Percentiles rank a stretch among this genome's conserved stretches.
phyloP scores from a whole-genome alignment of 768 basidiomycete genomes.

The Leccinum boreale region DNA sequence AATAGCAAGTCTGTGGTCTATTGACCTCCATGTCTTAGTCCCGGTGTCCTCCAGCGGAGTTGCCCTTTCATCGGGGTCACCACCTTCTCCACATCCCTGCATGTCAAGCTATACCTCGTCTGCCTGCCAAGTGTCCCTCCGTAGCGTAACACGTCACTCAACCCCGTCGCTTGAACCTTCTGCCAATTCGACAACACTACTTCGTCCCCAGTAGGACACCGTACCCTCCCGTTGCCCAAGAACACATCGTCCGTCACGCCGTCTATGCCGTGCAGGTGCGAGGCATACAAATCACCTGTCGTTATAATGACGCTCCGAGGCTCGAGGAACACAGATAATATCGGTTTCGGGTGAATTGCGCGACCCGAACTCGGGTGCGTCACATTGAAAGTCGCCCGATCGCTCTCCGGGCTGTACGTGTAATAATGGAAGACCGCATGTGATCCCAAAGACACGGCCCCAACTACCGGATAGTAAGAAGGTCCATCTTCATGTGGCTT shows the following conservation, averaged over 20 bases:
- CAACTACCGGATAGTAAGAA: constrained; percentile 81
- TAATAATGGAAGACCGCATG: constrained; percentile 85
- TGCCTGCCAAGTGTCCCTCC: constrained; percentile 57
- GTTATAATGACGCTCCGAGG: constrained; percentile 85
- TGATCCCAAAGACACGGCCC: constrained; percentile 85
- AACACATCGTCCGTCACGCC: constrained; percentile 48
- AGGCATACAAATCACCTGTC: constrained; percentile 60
- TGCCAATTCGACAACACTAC: constrained; percentile 56
- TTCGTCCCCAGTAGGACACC: constrained; percentile 26
- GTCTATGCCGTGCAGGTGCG: constrained; percentile 81
- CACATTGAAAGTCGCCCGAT: constrained; percentile 14
- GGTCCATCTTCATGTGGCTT: constrained; percentile 95
- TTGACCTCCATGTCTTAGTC: background rate
- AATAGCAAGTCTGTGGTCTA: background rate
- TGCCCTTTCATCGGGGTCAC: background rate
- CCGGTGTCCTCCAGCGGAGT: background rate
- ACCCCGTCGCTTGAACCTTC: constrained; percentile 42
- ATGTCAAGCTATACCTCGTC: constrained; percentile 79
- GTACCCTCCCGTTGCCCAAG: constrained; percentile 24
- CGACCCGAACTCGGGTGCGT: constrained; percentile 38
- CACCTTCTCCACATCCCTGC: constrained; percentile 75
- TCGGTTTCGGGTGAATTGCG: constrained; percentile 59
- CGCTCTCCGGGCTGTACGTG: constrained; percentile 41
- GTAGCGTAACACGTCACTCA: constrained; percentile 36
- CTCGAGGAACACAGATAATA: constrained; percentile 75